Percentiles rank a stretch among this genome's conserved stretches.
Conservation (phyloP, 2,329 filamentous ascomycete species). For the Apiospora phragmitis region DNA sequence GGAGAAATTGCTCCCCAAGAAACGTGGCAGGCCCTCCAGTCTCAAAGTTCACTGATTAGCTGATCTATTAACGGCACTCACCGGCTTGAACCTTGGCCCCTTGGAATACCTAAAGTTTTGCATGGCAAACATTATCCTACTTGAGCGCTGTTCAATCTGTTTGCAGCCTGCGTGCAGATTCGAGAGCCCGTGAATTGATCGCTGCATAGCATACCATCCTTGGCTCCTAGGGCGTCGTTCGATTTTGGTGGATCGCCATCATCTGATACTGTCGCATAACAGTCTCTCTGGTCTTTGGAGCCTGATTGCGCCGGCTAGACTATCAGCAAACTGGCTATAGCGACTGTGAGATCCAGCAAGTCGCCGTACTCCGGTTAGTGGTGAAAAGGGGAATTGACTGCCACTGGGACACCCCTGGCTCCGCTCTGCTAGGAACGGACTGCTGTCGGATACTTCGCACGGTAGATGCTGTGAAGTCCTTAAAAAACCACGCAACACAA, state of each 20-base stretch:
- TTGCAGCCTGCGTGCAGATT: neutral
- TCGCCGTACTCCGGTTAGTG: neutral
- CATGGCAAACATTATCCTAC: neutral
- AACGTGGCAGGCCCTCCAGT: neutral
- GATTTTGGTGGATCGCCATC: constrained; percentile 5
- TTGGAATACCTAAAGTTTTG: neutral
- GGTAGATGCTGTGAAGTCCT: neutral
- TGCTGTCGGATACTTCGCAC: neutral
- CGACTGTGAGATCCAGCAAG: neutral
- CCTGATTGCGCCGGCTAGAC: neutral
- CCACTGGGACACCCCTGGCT: neutral
- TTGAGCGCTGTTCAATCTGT: neutral
- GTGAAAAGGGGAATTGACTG: neutral
- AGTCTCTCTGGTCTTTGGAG: neutral
- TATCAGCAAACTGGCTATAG: neutral
- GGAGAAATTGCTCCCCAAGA: neutral
- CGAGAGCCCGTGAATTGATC: neutral
- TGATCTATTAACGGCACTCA: constrained; percentile 5
- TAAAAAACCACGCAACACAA: neutral
- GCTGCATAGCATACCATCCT: neutral
- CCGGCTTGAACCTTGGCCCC: constrained; percentile 1
- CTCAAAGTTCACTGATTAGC: neutral
- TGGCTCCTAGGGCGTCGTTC: neutral
- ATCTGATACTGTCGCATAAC: neutral
- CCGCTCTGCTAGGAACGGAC: neutral